Evolutionary conservation across 2,329 filamentous ascomycete species (phyloP), one percentile per base, ranked within the genome.

Genomic region (Paecilomyces fulvus): DNA sequence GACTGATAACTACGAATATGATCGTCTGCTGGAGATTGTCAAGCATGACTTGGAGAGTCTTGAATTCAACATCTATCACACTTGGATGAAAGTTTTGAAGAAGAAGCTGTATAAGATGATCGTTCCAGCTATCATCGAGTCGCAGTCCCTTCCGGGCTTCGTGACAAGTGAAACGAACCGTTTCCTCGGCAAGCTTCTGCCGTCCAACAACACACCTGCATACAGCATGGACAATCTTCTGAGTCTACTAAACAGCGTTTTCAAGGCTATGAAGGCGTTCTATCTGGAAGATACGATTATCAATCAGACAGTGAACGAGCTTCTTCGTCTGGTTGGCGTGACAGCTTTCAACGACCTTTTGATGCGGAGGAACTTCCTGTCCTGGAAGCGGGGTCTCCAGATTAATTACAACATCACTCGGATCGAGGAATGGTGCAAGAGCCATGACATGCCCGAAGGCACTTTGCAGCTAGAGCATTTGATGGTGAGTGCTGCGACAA

Each of bases 361-460:
- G 64, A 96, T 99, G 92, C 86, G 94, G 67, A 85, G 94, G 65
- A 97, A 97, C 75, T 99, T 99, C 83, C 83, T 99, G 57, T 96
- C 92, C 0, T 99, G 94, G 94, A 99, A 99, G 81, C 90, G 94
- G 73, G 94, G 94, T 65, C 83, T 99, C 55, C 94, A 99, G 75
- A 99, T 99, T 78, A 99, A 99, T 78, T 99, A 99, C 81, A 99
- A 99, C 78, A 99, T 99, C 73, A 99, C 94, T 23, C 85, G 94
- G 57, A 99, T 99, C 61, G 94, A 99, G 74, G 94, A 99, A 76
- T 99, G 94, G 94, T 99, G 94, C 78, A 99, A 99, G 84, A 96
- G 92, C 69, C 95, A 99, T 73, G 94, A 97, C 66, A 97, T 99
- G 92, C 94, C 94, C 1, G 92, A 99, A 75, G 94, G 94, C 55